These are phyloP conservation scores for Rhodocollybia butyracea DNA, from an alignment of 768 basidiomycete genomes.

Conservation along the genomic window DNA sequence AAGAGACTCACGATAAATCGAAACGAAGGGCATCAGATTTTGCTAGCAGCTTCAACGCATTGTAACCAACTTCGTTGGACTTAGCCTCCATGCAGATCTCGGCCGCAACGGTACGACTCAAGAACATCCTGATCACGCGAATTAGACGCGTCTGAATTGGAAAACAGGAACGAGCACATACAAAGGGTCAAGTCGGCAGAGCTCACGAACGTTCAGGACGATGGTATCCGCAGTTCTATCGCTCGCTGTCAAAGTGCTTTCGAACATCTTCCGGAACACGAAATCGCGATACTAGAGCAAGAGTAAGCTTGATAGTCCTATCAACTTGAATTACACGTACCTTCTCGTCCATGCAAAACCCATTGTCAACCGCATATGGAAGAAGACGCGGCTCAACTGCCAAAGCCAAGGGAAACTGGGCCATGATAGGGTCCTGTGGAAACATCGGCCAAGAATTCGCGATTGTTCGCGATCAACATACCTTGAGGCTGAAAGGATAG, in stretches of 20 bases:
- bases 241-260: slow-evolving; percentile 46
- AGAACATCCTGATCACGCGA: slow-evolving; percentile 60
- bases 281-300: slow-evolving; percentile 69
- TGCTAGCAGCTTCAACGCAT: slow-evolving; percentile 64
- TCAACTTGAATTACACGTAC: slow-evolving; percentile 28
- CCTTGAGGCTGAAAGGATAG: slow-evolving; percentile 74
- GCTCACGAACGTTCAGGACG: slow-evolving; percentile 64
- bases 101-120: slow-evolving; percentile 78
- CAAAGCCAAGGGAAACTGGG: slow-evolving; percentile 70
- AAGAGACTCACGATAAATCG: slow-evolving; percentile 50
- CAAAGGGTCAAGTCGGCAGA: slow-evolving; percentile 68
- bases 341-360: slow-evolving; percentile 77
- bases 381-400: slow-evolving; percentile 75
- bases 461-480: slow-evolving; percentile 22
- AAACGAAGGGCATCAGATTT: slow-evolving; percentile 65
- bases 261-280: slow-evolving; percentile 86
- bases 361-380: slow-evolving; percentile 68
- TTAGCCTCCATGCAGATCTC: slow-evolving; percentile 83
- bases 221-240: slow-evolving; percentile 62
- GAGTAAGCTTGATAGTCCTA: slow-evolving; percentile 3
- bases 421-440: slow-evolving; percentile 72
- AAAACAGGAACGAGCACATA: slow-evolving; percentile 27
- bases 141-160: slow-evolving; percentile 3
- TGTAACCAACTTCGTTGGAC: slow-evolving; percentile 65
- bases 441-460: neutral